Evolutionary conservation across 192 early-diverging fungal genomes (phyloP), one percentile per base, ranked within the genome.

Genomic region (Umbelopsis sp.): DNA sequence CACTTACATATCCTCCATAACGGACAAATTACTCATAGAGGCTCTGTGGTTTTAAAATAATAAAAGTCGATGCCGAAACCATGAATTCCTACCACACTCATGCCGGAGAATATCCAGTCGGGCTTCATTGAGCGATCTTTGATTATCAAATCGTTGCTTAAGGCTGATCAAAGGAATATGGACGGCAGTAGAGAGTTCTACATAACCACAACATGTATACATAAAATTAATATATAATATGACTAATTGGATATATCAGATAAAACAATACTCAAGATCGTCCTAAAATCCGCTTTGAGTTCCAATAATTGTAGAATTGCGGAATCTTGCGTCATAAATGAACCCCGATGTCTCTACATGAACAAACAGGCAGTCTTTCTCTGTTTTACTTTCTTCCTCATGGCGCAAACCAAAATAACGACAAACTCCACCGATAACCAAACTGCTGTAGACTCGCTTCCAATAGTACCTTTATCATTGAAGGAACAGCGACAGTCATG

Each of bases 271-370:
- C 52, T n/a, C 52, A 26, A 53, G n/a, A 22, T 5, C 11, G 14
- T 22, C 24, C 9, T 53, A 26, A 26, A 25, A 26, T 24, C n/a
- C 24, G 25, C n/a, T n/a, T n/a, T n/a, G n/a, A n/a, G n/a, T n/a
- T n/a, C 7, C 12, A 34, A 20, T 62, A 32, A 20, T n/a, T 41
- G 38, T 17, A 1, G 47, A 62, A 62, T 62, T 62, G 56, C 56
- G 56, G 56, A 29, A 62, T 1, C 31, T 62, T 62, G 56, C 56
- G 56, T 62, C 56, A 62, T 62, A 32, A 20, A 34, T 34, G 17
- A 29, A 29, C 31, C 56, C 31, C 56, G 6, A 34, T 29, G 12
- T 62, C 16, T n/a, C 26, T 11, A 20, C 26, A 17, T 62, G 56
- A 34, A 16, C 52, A 8, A 26, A 22, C 29, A 62, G 11, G 4